Evolutionary conservation across 306 rosid species (phyloP), one percentile per base, ranked within the genome.

Genomic region (Quercus suber): DNA sequence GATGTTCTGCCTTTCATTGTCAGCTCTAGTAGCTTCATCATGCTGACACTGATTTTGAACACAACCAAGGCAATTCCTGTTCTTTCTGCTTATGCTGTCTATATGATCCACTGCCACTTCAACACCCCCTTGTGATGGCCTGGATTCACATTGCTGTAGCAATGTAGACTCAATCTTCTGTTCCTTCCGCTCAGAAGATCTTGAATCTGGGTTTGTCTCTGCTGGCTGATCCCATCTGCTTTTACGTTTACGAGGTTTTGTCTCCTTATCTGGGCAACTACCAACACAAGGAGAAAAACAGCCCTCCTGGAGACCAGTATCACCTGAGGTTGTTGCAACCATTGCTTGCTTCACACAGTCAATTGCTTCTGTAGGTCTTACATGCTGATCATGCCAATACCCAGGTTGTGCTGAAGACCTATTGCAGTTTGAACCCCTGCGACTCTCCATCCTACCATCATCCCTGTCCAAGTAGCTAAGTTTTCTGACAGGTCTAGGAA

Each of bases 141-240:
- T 69, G 33, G 81, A 73, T 55, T 81, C 86, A 55, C 73, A 41
- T 65, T 72, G 87, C 71, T 57, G 25, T 52, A 30, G 4, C 10
- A 19, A 75, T 73, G 71, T 41, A 65, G 81, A 61, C 64, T 86
- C 89, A 1, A 69, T 64, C 78, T 83, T 84, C 78, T 80, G 89
- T 73, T 87, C 92, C 83, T 82, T 90, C 49, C 43, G 77, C 19
- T 60, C 83, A 71, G 63, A 74, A 73, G 69, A 77, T 63, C 76
- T 64, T 55, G 76, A 80, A 84, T 73, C 86, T 23, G 77, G 78
- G 76, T 45, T 82, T 68, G 86, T 73, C 73, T 87, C 94, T 10
- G 94, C 94, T 55, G 97, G 98, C 74, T 93, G 97, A 88, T 96
- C 99, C 99, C 99, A 96, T 80, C 99, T 90, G 82, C 98, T 96